A percentile compares a stretch with the other conserved stretches of the same genome.
Conservation (phyloP, 768 basidiomycete species). For the Exsudoporus frostii region DNA sequence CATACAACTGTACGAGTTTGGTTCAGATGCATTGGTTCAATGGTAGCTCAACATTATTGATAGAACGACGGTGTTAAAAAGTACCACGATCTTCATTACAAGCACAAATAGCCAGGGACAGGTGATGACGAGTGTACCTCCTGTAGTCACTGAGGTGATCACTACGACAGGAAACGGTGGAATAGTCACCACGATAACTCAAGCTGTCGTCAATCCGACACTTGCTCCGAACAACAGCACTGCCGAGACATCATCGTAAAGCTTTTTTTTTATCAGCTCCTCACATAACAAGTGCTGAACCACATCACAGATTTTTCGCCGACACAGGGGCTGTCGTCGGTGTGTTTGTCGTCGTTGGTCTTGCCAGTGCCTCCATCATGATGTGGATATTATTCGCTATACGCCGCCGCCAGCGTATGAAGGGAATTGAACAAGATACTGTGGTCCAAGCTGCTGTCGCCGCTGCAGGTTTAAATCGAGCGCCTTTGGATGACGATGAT, state of each 20-base stretch:
- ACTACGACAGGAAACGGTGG: constrained; percentile 58
- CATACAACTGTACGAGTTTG: constrained; percentile 26
- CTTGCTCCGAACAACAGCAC: constrained; percentile 48
- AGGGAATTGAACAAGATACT: constrained; percentile 62
- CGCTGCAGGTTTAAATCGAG: constrained; percentile 66
- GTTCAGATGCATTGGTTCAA: constrained; percentile 3
- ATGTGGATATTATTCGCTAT: constrained; percentile 71
- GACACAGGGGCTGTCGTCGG: constrained; percentile 91
- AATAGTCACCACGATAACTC: constrained; percentile 53
- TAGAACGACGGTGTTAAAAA: constrained; percentile 51
- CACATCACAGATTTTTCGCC: constrained; percentile 66
- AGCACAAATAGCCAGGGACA: constrained; percentile 59
- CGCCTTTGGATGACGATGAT: constrained; percentile 67
- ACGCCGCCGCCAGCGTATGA: constrained; percentile 59
- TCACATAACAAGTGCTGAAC: constrained; percentile 1
- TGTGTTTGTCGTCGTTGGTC: constrained; percentile 86
- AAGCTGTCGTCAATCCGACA: constrained; percentile 68
- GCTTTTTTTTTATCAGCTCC: constrained; percentile 2
- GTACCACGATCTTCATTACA: constrained; percentile 49
- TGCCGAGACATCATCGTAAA: constrained; percentile 48
- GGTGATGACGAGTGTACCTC: constrained; percentile 48
- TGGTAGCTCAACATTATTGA: constrained; percentile 14
- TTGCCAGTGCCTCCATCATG: constrained; percentile 66
- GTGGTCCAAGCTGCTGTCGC: constrained; percentile 70
- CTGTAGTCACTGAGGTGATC: constrained; percentile 53